Evolutionary conservation across 331 rosid species (phyloP), one percentile per base, ranked within the genome.

Genomic region (Quercus phellos): DNA sequence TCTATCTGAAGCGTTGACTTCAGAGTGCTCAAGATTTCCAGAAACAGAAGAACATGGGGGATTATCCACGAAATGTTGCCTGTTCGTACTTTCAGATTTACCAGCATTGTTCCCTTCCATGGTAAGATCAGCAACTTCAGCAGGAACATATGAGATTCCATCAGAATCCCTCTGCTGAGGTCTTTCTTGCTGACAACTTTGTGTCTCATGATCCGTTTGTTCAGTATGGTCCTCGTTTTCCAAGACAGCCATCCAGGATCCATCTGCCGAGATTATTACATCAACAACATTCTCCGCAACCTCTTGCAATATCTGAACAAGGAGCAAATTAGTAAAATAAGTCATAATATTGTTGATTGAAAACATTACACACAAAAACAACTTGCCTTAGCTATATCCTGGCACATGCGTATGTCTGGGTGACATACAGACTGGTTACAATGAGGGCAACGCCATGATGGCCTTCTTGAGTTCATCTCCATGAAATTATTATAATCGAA

Each of bases 401-500:
- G 22, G 18, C 32, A 19, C 1, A 63, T 6, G 70, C 46, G 70
- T 29, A 63, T 63, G 17, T 63, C 70, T 16, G 46, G 38, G 70
- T 63, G 43, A 35, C 70, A 63, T 19, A 63, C 42, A 6, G 70
- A 14, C 22, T 63, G 70, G 70, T 30, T 30, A 63, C 70, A 63
- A 63, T 6, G 21, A 29, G 70, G 70, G 70, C 70, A 63, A 63
- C 6, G 21, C 70, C 70, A 63, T 29, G 42, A 30, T 3, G 69
- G 69, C 42, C 69, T 63, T 63, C 69, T 63, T 63, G 69, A 29
- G 42, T 63, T 63, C 69, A 63, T 29, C 18, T 63, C 69, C 12
- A 63, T 29, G 21, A 63, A 63, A 35, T 63, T 63, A 38, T 63
- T 38, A 63, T 29, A 63, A 63, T 63, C 69, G 18, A 63, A 63